These are phyloP conservation scores for Monosporozyma servazzii DNA, from an alignment of 805 yeast genomes.

Conservation along the genomic window DNA sequence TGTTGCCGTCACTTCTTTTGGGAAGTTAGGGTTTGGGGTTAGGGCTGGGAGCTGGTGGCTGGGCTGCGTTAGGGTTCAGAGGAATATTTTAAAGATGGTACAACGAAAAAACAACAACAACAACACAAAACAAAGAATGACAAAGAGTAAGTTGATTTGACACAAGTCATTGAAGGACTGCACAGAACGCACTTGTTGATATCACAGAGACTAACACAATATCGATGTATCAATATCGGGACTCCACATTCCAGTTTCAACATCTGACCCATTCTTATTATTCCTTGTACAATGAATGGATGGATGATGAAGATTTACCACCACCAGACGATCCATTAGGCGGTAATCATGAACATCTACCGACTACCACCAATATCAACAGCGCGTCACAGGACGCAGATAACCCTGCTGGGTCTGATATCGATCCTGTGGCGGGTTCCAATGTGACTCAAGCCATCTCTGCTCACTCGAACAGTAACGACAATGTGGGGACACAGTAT, in stretches of 20 bases:
- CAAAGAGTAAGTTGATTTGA: no score
- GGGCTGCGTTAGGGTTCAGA: no score
- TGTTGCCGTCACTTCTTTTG: no score
- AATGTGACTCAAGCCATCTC: neutral
- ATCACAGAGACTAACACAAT: neutral
- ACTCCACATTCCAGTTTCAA: slow-evolving; percentile 23
- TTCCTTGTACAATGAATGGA: slow-evolving; percentile 25
- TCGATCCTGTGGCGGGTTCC: neutral
- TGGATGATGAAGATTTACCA: slow-evolving; percentile 20
- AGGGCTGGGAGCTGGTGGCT: no score
- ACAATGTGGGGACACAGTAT: slow-evolving; percentile 9
- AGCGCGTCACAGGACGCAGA: neutral
- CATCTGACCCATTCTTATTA: slow-evolving; percentile 19
- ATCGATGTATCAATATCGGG: slow-evolving; percentile 9
- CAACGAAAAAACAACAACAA: no score
- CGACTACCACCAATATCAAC: neutral
- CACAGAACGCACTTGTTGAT: no score
- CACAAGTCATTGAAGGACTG: no score
- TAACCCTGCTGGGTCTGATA: neutral
- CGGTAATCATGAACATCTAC: neutral
- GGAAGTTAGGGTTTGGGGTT: no score
- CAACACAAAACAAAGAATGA: no score
- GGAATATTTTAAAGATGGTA: no score
- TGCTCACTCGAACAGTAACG: neutral
- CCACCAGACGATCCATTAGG: slow-evolving; percentile 16